Evolutionary conservation across 1,139 yeast genomes (phyloP).

Genomic region (Hansenula sp.): DNA sequence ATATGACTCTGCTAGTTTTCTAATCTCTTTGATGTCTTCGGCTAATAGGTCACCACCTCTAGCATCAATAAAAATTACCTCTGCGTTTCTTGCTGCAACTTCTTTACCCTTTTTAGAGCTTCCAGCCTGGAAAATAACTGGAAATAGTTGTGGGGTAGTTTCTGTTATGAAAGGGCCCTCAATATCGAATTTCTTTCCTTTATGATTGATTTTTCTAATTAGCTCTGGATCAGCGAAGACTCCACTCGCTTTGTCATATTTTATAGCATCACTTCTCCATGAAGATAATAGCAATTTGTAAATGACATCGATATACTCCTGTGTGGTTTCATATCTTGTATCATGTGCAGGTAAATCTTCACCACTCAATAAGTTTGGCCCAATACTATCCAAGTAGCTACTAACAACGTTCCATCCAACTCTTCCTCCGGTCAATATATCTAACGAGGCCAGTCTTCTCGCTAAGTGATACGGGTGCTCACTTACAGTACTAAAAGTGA

Average conservation of each 20-base stretch:
- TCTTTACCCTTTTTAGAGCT: constrained; percentile 37
- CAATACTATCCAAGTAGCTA: constrained; percentile 31
- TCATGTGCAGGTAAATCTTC: constrained; percentile 34
- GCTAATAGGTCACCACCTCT: constrained; percentile 24
- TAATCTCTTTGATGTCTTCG: constrained; percentile 15
- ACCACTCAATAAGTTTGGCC: constrained; percentile 30
- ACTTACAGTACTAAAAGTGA: constrained; percentile 36
- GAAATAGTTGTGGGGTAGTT: constrained; percentile 38
- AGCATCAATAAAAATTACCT: constrained; percentile 34
- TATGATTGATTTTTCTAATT: constrained; percentile 33
- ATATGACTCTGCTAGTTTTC: neutral
- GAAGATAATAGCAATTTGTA: constrained; percentile 34
- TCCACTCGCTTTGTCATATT: constrained; percentile 27
- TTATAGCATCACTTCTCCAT: constrained; percentile 41
- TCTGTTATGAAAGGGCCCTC: constrained; percentile 37
- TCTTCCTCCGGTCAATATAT: constrained; percentile 37
- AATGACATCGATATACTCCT: constrained; percentile 36
- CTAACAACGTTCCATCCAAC: constrained; percentile 41
- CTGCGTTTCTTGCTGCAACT: constrained; percentile 41
- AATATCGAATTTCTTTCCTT: constrained; percentile 34
- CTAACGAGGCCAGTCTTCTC: constrained; percentile 37
- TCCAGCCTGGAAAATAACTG: constrained; percentile 42
- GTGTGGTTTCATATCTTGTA: constrained; percentile 33
- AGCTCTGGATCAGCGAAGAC: constrained; percentile 33
- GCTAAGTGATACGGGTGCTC: constrained; percentile 38